Evolutionary conservation across 495 filamentous ascomycete species (phyloP).

Genomic region (Chaetomium fimeti): DNA sequence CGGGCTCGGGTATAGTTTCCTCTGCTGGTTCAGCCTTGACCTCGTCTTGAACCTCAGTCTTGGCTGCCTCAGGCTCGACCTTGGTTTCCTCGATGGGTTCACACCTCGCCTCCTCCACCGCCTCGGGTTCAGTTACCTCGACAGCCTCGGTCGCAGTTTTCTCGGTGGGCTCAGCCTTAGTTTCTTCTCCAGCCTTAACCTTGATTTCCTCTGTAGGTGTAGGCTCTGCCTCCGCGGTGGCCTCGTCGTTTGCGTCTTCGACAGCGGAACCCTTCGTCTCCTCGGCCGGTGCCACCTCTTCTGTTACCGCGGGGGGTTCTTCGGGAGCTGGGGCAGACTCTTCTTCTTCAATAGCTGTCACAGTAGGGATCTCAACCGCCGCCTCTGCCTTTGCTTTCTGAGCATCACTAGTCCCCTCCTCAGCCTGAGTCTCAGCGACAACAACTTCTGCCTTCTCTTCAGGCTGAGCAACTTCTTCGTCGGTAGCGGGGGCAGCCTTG

Average conservation of each 20-base stretch:
- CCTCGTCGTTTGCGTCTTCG: too few relatives aligned
- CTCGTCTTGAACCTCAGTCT: conserved; percentile 31
- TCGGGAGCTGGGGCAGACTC: conserved; percentile 10
- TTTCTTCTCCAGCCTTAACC: conserved; percentile 8
- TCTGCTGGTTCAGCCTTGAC: conserved; percentile 19
- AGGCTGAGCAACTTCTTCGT: neutral
- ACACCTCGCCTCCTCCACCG: conserved; percentile 7
- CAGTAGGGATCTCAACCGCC: conserved; percentile 1
- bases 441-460: conserved; percentile 10
- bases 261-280: neutral
- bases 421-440: neutral
- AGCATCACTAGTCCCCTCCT: neutral
- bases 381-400: conserved; percentile 9
- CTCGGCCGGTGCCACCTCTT: neutral
- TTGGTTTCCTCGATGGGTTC: neutral
- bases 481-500: neutral
- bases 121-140: conserved; percentile 18
- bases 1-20: neutral
- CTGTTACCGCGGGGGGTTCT: conserved; percentile 18
- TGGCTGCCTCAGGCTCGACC: neutral
- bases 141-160: conserved; percentile 10
- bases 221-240: neutral
- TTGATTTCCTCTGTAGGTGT: conserved; percentile 4
- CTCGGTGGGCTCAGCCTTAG: conserved; percentile 8
- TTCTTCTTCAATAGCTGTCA: conserved; percentile 20